phyloP scores from a whole-genome alignment of 2,329 filamentous ascomycete species.

The Taxawa tesnikishii region DNA sequence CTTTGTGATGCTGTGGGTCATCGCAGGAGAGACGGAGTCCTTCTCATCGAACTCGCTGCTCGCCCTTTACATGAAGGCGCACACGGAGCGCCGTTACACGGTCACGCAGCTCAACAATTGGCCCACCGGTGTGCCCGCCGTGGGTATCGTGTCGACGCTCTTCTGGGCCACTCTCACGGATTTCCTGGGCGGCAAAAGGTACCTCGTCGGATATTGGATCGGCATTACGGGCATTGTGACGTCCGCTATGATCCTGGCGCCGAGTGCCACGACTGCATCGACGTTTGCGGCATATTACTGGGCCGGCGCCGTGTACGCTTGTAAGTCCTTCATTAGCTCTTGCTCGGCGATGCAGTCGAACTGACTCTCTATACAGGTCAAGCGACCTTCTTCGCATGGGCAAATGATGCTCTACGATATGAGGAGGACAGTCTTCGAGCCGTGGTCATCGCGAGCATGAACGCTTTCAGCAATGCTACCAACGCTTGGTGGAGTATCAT shows the following conservation, averaged over 20 bases:
- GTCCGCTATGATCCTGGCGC: constrained; percentile 48
- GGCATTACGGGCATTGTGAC: constrained; percentile 52
- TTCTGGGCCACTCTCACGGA: constrained; percentile 61
- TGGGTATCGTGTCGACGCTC: constrained; percentile 44
- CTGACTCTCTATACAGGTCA: constrained; percentile 25
- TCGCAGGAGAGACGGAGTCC: constrained; percentile 59
- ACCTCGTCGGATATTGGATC: constrained; percentile 56
- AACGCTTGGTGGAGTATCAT: constrained; percentile 65
- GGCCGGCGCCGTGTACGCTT: constrained; percentile 58
- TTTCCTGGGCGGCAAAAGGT: constrained; percentile 49
- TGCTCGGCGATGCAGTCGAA: no score
- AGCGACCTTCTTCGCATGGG: constrained; percentile 65
- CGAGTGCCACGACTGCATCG: constrained; percentile 37
- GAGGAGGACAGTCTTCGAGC: constrained; percentile 52
- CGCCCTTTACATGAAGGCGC: constrained; percentile 36
- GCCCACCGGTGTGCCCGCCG: constrained; percentile 39
- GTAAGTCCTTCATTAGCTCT: no score
- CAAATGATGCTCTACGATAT: constrained; percentile 55
- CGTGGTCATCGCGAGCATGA: constrained; percentile 62
- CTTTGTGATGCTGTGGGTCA: constrained; percentile 55
- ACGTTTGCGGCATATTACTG: constrained; percentile 58
- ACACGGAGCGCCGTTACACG: constrained; percentile 30
- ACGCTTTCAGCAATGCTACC: constrained; percentile 53
- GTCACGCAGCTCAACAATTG: constrained; percentile 41
- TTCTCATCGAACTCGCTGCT: constrained; percentile 53